phyloP scores from a whole-genome alignment of 2,329 filamentous ascomycete species.

The Cladosporium cucumerinum region DNA sequence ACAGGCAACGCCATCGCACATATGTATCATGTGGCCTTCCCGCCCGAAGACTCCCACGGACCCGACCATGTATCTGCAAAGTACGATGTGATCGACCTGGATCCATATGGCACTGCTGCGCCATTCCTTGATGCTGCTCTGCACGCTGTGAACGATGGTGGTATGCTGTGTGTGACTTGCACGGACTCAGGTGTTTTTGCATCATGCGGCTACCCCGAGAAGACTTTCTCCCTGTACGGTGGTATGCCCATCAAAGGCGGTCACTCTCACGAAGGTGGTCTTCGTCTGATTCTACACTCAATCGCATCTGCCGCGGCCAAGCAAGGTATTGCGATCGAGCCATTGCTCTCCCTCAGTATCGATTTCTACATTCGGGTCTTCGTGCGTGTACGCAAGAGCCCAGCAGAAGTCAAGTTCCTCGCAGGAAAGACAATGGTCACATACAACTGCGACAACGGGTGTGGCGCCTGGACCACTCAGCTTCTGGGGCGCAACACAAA shows the following conservation, averaged over 20 bases:
- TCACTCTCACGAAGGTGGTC: conserved; percentile 82
- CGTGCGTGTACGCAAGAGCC: conserved; percentile 74
- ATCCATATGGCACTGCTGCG: conserved; percentile 91
- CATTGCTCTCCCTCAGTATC: conserved; percentile 86
- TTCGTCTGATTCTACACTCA: conserved; percentile 80
- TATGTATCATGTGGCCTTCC: conserved; percentile 67
- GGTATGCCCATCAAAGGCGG: conserved; percentile 80
- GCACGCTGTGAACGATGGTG: conserved; percentile 82
- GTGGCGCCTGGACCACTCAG: conserved; percentile 87
- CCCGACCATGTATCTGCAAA: conserved; percentile 43
- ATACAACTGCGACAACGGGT: conserved; percentile 86
- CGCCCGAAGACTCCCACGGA: conserved; percentile 32
- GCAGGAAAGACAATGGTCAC: conserved; percentile 90
- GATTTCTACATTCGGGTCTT: conserved; percentile 94
- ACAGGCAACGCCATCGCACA: conserved; percentile 82
- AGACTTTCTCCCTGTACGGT: conserved; percentile 90
- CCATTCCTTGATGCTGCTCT: conserved; percentile 90
- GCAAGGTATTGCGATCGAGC: conserved; percentile 86
- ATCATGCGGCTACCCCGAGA: conserved; percentile 89
- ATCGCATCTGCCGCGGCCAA: conserved; percentile 76
- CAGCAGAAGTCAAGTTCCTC: conserved; percentile 82
- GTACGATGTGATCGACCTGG: conserved; percentile 94
- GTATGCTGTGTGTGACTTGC: conserved; percentile 90
- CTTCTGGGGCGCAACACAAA: conserved; percentile 68
- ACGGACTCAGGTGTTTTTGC: conserved; percentile 96